phyloP scores from a whole-genome alignment of 768 basidiomycete species.

The Jaapia argillacea region DNA sequence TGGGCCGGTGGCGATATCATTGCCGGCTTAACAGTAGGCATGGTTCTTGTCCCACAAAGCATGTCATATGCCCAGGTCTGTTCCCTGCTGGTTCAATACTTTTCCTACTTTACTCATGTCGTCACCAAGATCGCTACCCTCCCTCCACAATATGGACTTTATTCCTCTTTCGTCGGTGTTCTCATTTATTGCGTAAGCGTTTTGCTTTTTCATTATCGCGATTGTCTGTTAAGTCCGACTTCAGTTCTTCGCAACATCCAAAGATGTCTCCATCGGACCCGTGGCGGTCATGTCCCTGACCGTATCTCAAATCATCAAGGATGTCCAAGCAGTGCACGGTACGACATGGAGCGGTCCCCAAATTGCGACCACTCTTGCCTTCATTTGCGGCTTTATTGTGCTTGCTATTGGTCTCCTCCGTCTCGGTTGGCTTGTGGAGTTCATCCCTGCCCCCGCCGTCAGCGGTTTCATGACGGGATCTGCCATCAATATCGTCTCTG shows the following conservation, averaged over 20 bases:
- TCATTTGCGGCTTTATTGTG: slow-evolving; percentile 86
- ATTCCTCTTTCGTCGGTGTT: slow-evolving; percentile 87
- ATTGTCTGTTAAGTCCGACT: background rate
- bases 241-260: slow-evolving; percentile 92
- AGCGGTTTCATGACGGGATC: slow-evolving; percentile 98
- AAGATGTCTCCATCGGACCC: slow-evolving; percentile 98
- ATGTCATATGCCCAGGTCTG: slow-evolving; percentile 85
- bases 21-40: slow-evolving; percentile 88
- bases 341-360: slow-evolving; percentile 52
- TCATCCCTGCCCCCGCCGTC: slow-evolving; percentile 80
- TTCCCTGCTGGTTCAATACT: too few relatives aligned
- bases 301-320: slow-evolving; percentile 67
- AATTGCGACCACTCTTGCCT: slow-evolving; percentile 79
- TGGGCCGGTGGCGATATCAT: slow-evolving; percentile 85
- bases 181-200: slow-evolving; percentile 68
- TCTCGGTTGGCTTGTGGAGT: slow-evolving; percentile 90
- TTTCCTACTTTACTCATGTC: too few relatives aligned
- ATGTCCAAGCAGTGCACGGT: slow-evolving; percentile 44
- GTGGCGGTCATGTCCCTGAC: slow-evolving; percentile 98
- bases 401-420: slow-evolving; percentile 84
- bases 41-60: slow-evolving; percentile 90
- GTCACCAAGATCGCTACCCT: slow-evolving; percentile 72
- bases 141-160: slow-evolving; percentile 81
- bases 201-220: background rate
- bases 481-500: slow-evolving; percentile 83